Conservation (phyloP, 768 basidiomycete species). For the Termitomyces sp. region DNA sequence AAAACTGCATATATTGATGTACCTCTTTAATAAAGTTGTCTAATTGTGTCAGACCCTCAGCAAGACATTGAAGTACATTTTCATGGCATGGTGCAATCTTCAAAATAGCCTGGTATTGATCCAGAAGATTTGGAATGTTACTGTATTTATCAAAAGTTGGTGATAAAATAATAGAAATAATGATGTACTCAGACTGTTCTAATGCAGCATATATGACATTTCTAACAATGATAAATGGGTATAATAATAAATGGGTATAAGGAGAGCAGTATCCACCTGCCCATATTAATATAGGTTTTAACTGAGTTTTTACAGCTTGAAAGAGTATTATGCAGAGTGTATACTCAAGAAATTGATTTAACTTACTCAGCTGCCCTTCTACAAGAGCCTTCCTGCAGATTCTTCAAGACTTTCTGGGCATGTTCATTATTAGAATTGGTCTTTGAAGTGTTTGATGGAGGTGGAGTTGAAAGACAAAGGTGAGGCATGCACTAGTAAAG, state of each 20-base stretch:
- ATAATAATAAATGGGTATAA: neutral
- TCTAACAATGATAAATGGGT: too few species aligned
- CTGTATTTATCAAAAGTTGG: neutral
- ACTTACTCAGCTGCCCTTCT: neutral
- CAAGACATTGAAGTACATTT: conserved; percentile 4
- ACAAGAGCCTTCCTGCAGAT: neutral
- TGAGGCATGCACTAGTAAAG: neutral
- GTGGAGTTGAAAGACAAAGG: neutral
- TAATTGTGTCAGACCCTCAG: neutral
- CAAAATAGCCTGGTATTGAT: neutral
- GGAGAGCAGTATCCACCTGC: neutral
- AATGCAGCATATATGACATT: neutral
- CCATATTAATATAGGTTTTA: neutral
- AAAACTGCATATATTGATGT: neutral
- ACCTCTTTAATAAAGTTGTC: neutral
- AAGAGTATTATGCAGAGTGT: neutral
- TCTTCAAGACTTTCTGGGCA: neutral
- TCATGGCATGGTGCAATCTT: neutral
- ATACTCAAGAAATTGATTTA: neutral
- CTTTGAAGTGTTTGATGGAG: neutral
- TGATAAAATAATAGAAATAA: too few species aligned
- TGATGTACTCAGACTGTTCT: neutral
- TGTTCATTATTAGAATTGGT: neutral
- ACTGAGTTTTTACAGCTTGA: neutral
- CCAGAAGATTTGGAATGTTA: neutral